phyloP scores from a whole-genome alignment of 257 asterid genomes.

The Scutellaria baicalensis region DNA sequence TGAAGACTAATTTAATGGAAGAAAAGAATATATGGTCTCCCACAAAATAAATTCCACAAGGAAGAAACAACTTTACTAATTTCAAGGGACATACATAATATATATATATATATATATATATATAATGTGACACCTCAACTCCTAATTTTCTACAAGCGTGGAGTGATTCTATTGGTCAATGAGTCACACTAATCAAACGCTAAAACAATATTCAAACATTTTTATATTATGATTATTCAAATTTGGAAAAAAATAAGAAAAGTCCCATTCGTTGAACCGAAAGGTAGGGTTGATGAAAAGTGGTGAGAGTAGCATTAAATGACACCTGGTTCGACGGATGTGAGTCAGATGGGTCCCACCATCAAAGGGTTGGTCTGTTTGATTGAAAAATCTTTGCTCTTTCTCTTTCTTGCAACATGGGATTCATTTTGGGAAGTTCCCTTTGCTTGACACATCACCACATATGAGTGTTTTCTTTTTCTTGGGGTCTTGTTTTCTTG shows the following conservation, averaged over 20 bases:
- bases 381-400: constrained; percentile 8
- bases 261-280: constrained; percentile 34
- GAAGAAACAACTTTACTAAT: constrained; percentile 14
- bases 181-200: constrained; percentile 17
- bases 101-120: too few species aligned
- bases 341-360: constrained; percentile 34
- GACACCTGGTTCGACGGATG: constrained; percentile 44
- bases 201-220: not conserved
- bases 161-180: constrained; percentile 11
- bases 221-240: not conserved
- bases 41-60: constrained; percentile 1
- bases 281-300: constrained; percentile 17
- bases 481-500: not conserved
- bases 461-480: constrained; percentile 15
- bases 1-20: not conserved
- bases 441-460: constrained; percentile 32
- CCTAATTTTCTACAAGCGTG: constrained; percentile 21
- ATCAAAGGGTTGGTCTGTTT: constrained; percentile 13
- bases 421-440: constrained; percentile 17
- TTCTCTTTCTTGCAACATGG: constrained; percentile 10
- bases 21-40: not conserved
- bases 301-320: constrained; percentile 12
- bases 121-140: not conserved
- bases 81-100: not conserved
- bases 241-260: not conserved